Conservation (phyloP, 768 basidiomycete genomes). For the Solioccasus polychromus region DNA sequence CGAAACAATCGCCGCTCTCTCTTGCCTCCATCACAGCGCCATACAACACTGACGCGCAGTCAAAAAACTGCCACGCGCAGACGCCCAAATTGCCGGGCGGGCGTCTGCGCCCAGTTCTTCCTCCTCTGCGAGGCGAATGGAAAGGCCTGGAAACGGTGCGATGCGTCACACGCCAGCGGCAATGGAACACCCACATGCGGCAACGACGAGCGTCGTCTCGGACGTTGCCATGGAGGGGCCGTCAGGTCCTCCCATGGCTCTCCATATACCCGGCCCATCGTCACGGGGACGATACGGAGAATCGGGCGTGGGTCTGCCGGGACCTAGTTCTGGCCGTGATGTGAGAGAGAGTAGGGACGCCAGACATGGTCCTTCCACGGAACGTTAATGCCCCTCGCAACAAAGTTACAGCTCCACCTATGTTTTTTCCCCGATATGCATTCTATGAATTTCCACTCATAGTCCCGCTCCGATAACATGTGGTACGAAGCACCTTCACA, state of each 20-base stretch:
- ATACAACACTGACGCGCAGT: constrained; percentile 38
- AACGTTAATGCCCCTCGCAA: constrained; percentile 24
- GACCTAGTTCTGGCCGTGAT: constrained; percentile 34
- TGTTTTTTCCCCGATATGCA: too few relatives aligned
- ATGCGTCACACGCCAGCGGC: constrained; percentile 36
- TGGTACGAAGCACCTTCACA: constrained; percentile 5
- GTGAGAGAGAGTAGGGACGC: constrained; percentile 30
- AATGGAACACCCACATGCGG: constrained; percentile 24
- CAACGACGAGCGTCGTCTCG: constrained; percentile 19
- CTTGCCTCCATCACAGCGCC: constrained; percentile 42
- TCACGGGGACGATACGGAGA: constrained; percentile 37
- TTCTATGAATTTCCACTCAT: too few relatives aligned
- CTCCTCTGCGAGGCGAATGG: constrained; percentile 29
- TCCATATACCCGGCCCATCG: constrained; percentile 32
- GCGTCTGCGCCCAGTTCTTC: constrained; percentile 64
- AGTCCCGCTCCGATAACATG: too few relatives aligned
- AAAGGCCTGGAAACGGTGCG: constrained; percentile 36
- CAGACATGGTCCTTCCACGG: constrained; percentile 27
- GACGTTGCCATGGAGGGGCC: constrained; percentile 31
- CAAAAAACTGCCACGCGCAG: constrained; percentile 83
- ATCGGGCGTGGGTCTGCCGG: constrained; percentile 23
- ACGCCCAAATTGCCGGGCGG: constrained; percentile 67
- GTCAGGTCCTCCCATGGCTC: constrained; percentile 28
- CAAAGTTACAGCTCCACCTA: constrained; percentile 1
- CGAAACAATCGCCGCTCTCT: constrained; percentile 39